Evolutionary conservation across 805 yeast species (phyloP).

Genomic region (Teunomyces stri): DNA sequence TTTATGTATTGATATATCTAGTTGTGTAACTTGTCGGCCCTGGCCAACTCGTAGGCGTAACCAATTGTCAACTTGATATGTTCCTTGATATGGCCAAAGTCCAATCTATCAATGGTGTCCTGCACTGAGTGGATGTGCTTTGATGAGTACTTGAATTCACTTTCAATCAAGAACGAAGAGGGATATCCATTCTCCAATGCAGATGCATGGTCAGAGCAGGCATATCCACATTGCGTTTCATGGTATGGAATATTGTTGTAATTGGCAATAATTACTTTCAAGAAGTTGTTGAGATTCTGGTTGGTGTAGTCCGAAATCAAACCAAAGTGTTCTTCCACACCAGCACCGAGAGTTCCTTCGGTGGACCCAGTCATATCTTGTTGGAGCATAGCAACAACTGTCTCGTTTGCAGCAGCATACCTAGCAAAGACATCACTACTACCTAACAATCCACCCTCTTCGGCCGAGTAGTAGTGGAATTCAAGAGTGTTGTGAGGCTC

Average conservation of each 20-base stretch:
- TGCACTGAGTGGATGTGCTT: constrained; percentile 71
- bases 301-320: constrained; percentile 71
- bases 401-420: constrained; percentile 43
- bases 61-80: constrained; percentile 78
- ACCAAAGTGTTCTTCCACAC: constrained; percentile 69
- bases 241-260: constrained; percentile 69
- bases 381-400: constrained; percentile 82
- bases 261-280: constrained; percentile 56
- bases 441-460: constrained; percentile 89
- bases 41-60: constrained; percentile 61
- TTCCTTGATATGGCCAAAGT: constrained; percentile 74
- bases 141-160: constrained; percentile 60
- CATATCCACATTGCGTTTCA: constrained; percentile 84
- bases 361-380: constrained; percentile 93
- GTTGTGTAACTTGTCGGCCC: constrained; percentile 16
- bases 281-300: constrained; percentile 51
- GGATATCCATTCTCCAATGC: constrained; percentile 85
- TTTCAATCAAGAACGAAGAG: constrained; percentile 77
- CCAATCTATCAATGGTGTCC: constrained; percentile 81
- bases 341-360: constrained; percentile 46
- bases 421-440: constrained; percentile 71
- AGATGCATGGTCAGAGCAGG: constrained; percentile 91
- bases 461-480: constrained; percentile 94
- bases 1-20: neutral
- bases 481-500: constrained; percentile 73